Evolutionary conservation across 176 grass and related monocot species (phyloP), one percentile per base, ranked within the genome.

Genomic region (Leersia perrieri): DNA sequence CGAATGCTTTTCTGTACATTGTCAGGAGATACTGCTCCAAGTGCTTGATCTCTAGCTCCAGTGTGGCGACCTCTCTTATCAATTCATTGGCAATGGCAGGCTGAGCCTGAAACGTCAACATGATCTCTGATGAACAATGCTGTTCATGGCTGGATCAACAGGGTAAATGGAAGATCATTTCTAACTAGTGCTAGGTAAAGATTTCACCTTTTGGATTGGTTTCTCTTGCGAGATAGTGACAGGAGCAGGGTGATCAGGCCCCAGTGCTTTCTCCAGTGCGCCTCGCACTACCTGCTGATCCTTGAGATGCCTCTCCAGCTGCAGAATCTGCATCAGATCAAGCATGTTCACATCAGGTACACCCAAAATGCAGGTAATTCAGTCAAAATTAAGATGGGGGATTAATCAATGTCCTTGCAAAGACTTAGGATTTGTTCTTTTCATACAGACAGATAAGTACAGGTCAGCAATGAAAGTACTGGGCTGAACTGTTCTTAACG

Each of bases 1-100:
- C 88, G 20, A 98, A 98, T 26, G 95, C 90, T 88, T 89, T 89
- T 9, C 95, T 87, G 79, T 98, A 98, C n/a, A 98, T 86, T 51
- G 83, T 81, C 7, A 98, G 71, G 3, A 98, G 86, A 64, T 94
- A 94, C 51, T 94, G 95, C 88, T 98, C 95, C 84, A 98, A 28
- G 83, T 98, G 87, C 80, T 92, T 98, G 72, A 98, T 93, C 81
- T 98, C 95, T 14, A 94, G 77, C 79, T 98, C 95, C 83, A 98
- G 26, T 44, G 88, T 75, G 23, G 92, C 87, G 7, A 98, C 93
- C 85, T 98, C 95, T 82, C 90, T 87, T 72, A 98, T 94, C 74
- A 98, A 68, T 84, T 98, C 81, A 68, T 92, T 98, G 14, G 95
- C 81, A 68, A 90, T 98, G 14, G 95, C 83, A n/a, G 90, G 92